Percentiles rank a stretch among this genome's conserved stretches.
Evolutionary conservation across 2,329 filamentous ascomycete species (phyloP).

Genomic region (Monosporascus sp.): DNA sequence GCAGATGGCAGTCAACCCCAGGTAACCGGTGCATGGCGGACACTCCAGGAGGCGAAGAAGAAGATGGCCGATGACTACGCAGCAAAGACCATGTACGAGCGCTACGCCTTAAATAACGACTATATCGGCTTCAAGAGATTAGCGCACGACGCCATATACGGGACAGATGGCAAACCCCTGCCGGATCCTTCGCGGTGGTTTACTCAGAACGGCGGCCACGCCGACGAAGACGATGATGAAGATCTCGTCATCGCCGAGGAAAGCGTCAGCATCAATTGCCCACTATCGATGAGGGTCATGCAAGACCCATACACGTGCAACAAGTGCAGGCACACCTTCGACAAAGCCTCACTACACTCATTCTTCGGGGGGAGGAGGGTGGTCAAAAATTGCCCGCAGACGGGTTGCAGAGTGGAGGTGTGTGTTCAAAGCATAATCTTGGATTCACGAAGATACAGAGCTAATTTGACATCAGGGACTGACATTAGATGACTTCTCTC

Average conservation of each 20-base stretch:
- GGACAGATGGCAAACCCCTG: constrained; percentile 42
- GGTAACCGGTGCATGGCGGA: constrained; percentile 23
- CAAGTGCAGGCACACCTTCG: constrained; percentile 68
- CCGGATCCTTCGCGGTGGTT: constrained; percentile 53
- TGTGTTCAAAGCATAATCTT: background rate
- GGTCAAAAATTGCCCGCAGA: constrained; percentile 54
- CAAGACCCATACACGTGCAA: constrained; percentile 60
- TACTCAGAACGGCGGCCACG: constrained; percentile 32
- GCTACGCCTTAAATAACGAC: constrained; percentile 52
- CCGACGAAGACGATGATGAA: constrained; percentile 49
- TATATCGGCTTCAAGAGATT: constrained; percentile 54
- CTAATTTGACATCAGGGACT: constrained; percentile 35
- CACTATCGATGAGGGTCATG: constrained; percentile 60
- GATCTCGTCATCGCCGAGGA: constrained; percentile 63
- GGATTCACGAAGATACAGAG: constrained; percentile 1
- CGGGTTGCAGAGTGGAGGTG: constrained; percentile 56
- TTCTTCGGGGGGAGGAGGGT: constrained; percentile 33
- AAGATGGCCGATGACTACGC: constrained; percentile 38
- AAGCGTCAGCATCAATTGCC: constrained; percentile 62
- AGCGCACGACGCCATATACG: constrained; percentile 49
- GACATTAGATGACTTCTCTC: constrained; percentile 45
- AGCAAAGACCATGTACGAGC: constrained; percentile 34
- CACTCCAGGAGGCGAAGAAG: constrained; percentile 31
- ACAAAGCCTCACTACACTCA: constrained; percentile 57
- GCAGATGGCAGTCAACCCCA: constrained; percentile 17